Base-by-base conservation (phyloP, 805 yeast species). In the Hermanozyma aechmeae region DNA sequence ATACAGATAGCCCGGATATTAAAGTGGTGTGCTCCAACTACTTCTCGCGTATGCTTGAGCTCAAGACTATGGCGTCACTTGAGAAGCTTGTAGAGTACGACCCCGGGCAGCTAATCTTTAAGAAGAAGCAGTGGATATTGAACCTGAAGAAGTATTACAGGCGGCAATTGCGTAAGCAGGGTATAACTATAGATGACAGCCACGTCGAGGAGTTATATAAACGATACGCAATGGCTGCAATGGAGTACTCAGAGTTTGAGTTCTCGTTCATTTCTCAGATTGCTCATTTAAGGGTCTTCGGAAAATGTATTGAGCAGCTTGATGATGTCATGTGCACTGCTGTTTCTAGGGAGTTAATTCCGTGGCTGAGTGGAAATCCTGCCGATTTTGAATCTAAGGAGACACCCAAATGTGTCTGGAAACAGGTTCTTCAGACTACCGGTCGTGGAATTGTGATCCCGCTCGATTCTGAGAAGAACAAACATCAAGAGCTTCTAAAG, bases 371-470 rank as follows among this genome's bases (percentile, higher is more conserved):
- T 7, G 35, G 43, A n/a, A 25, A 38, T 4, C 34, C 26, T 8
- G 61, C 63, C 2, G 18, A n/a, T 1, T 42, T 42, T 23, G 38
- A 40, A n/a, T n/a, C 15, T 32, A 36, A 26, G 43, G 47, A 49
- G 34, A 37, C 15, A 30, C 31, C 14, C 20, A 38, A 7, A 24
- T 25, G 17, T n/a, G n/a, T n/a, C 23, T 43, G 4, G 26, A 23
- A 4, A 7, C 18, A 4, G 37, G 15, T 46, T 53, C 23, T 41
- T 49, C 17, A 26, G 21, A 40, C 46, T 25, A 41, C 39, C 18
- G 58, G 56, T 1, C 38, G 36, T 25, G 65, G 65, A 0, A 52
- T 58, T 5, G 58, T 56, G 12, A 48, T 58, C 4, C 54, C 61
- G 1, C 20, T 56, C 5, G 28, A 45, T 11, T 51, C 53, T 2